These are phyloP conservation scores for Zygnema cylindricum DNA, from an alignment of 139 green algal genomes.

Conservation along the genomic window DNA sequence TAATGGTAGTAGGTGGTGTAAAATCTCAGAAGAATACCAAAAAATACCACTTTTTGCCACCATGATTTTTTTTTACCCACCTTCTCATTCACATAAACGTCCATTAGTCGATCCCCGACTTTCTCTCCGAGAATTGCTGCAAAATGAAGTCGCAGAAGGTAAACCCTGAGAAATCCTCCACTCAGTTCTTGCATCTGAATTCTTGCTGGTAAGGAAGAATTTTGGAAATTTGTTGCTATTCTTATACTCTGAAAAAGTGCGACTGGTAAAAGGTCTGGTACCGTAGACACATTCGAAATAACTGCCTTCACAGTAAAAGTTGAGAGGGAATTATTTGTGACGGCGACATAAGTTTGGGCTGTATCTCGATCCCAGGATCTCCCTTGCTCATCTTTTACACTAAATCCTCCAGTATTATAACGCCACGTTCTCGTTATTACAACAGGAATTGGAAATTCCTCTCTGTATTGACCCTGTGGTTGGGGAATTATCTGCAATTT, in stretches of 20 bases:
- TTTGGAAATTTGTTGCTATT: background rate
- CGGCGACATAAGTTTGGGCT: background rate
- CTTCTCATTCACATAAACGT: constrained; percentile 21
- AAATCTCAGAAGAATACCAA: no score
- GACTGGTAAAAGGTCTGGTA: background rate
- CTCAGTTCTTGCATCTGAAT: background rate
- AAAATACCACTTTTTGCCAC: no score
- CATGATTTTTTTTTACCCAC: constrained; percentile 14
- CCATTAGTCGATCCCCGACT: background rate
- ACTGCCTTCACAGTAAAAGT: background rate
- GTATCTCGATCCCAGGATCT: background rate
- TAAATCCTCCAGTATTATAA: background rate
- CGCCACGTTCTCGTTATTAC: background rate
- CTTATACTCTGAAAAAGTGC: background rate
- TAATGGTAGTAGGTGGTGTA: no score
- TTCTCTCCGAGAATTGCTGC: background rate
- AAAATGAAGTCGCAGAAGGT: background rate
- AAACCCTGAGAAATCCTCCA: background rate
- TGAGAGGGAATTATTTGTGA: background rate
- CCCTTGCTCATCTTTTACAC: background rate
- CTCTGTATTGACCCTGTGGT: background rate
- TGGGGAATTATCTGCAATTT: background rate
- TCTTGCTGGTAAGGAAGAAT: background rate
- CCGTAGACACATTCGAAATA: background rate
- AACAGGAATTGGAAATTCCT: background rate